These are phyloP conservation scores for Solanum aculeatissimum DNA, from an alignment of 305 asterid species.

Conservation along the genomic window DNA sequence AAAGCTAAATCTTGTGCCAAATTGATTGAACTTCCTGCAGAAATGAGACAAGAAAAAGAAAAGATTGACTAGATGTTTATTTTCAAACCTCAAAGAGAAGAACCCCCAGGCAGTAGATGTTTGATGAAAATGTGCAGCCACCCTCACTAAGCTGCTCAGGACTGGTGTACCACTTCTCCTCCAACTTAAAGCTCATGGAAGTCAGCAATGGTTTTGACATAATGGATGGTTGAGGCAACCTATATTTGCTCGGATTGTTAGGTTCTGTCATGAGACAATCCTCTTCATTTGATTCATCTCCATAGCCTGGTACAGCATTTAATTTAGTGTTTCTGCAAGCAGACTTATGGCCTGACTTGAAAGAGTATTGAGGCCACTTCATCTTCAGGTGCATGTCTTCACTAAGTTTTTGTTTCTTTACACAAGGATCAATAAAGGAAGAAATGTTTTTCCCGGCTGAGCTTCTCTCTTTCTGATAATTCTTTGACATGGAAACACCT, in stretches of 20 bases:
- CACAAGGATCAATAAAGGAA: conserved; percentile 21
- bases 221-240: conserved; percentile 20
- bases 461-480: conserved; percentile 33
- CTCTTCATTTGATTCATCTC: conserved; percentile 18
- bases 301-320: conserved; percentile 19
- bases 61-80: background rate
- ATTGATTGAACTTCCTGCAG: background rate
- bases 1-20: background rate
- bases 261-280: conserved; percentile 16
- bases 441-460: conserved; percentile 21
- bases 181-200: conserved; percentile 30
- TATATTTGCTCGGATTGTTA: conserved; percentile 18
- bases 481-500: conserved; percentile 21
- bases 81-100: conserved; percentile 92
- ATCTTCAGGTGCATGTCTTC: conserved; percentile 24
- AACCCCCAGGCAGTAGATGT: conserved; percentile 81
- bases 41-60: conserved; percentile 6
- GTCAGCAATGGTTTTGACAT: conserved; percentile 21
- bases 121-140: conserved; percentile 62
- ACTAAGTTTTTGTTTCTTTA: conserved; percentile 49
- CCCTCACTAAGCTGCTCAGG: conserved; percentile 64
- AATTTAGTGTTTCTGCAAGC: conserved; percentile 14
- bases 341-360: conserved; percentile 32
- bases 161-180: conserved; percentile 81
- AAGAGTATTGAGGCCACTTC: conserved; percentile 60